Evolutionary conservation across 2,329 filamentous ascomycete genomes (phyloP), one percentile per base, ranked within the genome.

Genomic region (Cladosporium sp.): DNA sequence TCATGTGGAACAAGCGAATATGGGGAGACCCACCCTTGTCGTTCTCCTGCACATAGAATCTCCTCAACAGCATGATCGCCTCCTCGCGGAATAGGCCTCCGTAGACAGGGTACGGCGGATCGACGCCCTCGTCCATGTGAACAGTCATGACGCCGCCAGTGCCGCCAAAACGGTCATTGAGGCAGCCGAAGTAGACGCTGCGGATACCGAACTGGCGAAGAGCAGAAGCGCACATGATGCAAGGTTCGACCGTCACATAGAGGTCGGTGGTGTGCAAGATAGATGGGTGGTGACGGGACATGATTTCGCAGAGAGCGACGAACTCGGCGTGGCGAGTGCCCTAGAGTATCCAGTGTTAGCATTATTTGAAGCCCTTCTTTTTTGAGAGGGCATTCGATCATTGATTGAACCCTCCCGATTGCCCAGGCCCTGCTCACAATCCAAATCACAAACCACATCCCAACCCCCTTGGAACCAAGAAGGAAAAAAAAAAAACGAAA

Each of bases 11-110:
- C 29, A 23, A 28, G n/a, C n/a, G 2, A 5, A 10, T 35, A 29
- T 53, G 44, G 21, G 2, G 53, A 35, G 11, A 10, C 82, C 72
- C 80, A 91, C 91, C 92, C 83, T 95, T 91, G 69, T 91, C 92
- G 78, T 99, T 99, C 79, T 99, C 93, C 79, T 99, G 95, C 35
- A 99, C 91, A 77, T 99, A 99, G 79, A 99, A 99, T 66, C 94
- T 89, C 69, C 96, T 86, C 70, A 99, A 83, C 70, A 99, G 80
- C 78, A 94, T 93, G 67, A 99, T 96, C 5, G 95, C 94, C 75
- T 98, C 94, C 74, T 97, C 91, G 56, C 92, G 87, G 73, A 92
- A 92, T 82, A 96, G 89, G 1, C 93, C 94, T 46, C 93, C 92
- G 75, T 93, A 89, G 65, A 92, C 92, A 55, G 90, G 88, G 76